Conservation (phyloP, 1,139 yeast genomes). For the Blastobotrys capitulatus region DNA sequence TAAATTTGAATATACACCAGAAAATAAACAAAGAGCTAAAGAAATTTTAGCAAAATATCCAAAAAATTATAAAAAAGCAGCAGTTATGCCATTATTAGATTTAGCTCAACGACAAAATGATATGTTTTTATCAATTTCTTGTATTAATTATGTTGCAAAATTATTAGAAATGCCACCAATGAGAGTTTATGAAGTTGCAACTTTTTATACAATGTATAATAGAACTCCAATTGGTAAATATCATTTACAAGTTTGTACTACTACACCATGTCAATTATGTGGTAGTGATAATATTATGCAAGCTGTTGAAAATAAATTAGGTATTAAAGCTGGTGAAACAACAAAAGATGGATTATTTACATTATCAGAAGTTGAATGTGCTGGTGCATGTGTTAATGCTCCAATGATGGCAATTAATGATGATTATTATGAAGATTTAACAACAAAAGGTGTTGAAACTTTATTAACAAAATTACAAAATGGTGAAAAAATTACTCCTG, state of each 20-base stretch:
- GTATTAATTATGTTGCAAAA: slow-evolving; percentile 90
- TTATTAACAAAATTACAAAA: slow-evolving; percentile 58
- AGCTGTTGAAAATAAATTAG: slow-evolving; percentile 57
- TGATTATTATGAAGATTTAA: slow-evolving; percentile 78
- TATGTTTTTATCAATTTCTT: slow-evolving; percentile 83
- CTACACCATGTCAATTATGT: slow-evolving; percentile 86
- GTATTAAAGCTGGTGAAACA: slow-evolving; percentile 73
- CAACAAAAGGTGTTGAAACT: slow-evolving; percentile 57
- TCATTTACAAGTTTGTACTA: slow-evolving; percentile 81
- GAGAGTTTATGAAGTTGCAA: slow-evolving; percentile 93
- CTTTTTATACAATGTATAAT: slow-evolving; percentile 89
- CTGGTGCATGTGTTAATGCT: slow-evolving; percentile 89
- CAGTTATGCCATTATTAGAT: slow-evolving; percentile 82
- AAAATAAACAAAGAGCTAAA: slow-evolving; percentile 63
- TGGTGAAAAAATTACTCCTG: slow-evolving; percentile 57
- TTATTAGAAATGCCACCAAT: slow-evolving; percentile 86
- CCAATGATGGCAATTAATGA: slow-evolving; percentile 86
- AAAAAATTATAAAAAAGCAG: slow-evolving; percentile 80
- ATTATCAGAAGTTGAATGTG: slow-evolving; percentile 83
- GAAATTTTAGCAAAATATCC: slow-evolving; percentile 78
- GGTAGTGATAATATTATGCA: slow-evolving; percentile 75
- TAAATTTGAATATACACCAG: slow-evolving; percentile 71
- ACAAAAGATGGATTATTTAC: slow-evolving; percentile 74
- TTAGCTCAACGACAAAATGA: slow-evolving; percentile 88
- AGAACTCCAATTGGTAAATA: slow-evolving; percentile 84